Evolutionary conservation across 345 rosid species (phyloP).

Genomic region (Rubroshorea leprosula): DNA sequence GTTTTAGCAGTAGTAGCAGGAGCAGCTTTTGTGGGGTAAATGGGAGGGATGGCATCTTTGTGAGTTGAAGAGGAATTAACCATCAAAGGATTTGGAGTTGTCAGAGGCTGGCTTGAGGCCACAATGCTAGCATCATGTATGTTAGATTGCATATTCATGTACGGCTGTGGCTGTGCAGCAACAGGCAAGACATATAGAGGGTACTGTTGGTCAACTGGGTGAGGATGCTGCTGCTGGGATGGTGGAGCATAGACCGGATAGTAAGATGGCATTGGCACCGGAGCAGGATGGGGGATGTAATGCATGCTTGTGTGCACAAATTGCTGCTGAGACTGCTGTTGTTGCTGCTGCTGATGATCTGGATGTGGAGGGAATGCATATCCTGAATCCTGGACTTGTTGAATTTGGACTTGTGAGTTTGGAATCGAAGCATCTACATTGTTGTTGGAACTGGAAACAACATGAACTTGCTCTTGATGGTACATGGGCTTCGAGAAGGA

Average conservation of each 20-base stretch:
- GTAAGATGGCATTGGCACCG: slow-evolving; percentile 46
- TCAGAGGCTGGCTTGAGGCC: slow-evolving; percentile 16
- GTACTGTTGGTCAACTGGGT: slow-evolving; percentile 37
- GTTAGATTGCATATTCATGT: slow-evolving; percentile 49
- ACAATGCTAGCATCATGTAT: slow-evolving; percentile 13
- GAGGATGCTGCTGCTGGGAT: slow-evolving; percentile 33
- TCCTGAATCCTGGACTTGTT: slow-evolving; percentile 27
- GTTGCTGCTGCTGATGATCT: slow-evolving; percentile 27
- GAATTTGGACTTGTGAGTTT: slow-evolving; percentile 31
- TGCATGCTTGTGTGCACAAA: slow-evolving; percentile 44
- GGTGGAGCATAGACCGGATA: slow-evolving; percentile 41
- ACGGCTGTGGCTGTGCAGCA: slow-evolving; percentile 37
- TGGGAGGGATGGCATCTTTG: slow-evolving; percentile 31
- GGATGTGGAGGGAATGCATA: slow-evolving; percentile 15
- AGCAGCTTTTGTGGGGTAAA: slow-evolving; percentile 37
- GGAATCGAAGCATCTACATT: slow-evolving; percentile 24
- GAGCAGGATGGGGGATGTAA: slow-evolving; percentile 42
- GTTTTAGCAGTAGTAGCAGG: slow-evolving; percentile 24
- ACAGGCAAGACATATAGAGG: slow-evolving; percentile 68
- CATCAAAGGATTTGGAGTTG: slow-evolving; percentile 20
- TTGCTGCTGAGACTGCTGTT: slow-evolving; percentile 22
- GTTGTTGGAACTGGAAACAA: slow-evolving; percentile 22
- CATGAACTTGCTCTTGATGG: slow-evolving; percentile 49
- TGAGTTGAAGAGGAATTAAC: slow-evolving; percentile 20
- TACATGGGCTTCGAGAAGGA: slow-evolving; percentile 46